Conservation (phyloP, 2,329 filamentous ascomycete genomes). For the Chaetoscypha palmicola region DNA sequence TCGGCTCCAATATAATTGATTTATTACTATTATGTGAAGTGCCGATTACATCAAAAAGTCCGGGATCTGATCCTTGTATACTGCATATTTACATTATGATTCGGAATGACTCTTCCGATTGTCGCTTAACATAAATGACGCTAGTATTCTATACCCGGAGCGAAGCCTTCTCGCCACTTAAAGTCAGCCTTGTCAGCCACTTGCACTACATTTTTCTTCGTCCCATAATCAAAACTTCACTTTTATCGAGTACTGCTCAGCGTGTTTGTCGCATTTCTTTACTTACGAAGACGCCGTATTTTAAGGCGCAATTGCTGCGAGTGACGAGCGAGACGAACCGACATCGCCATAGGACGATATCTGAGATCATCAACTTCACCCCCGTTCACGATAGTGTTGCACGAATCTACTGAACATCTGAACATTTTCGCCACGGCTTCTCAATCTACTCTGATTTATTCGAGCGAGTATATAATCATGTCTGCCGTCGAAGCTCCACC, state of each 20-base stretch:
- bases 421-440: background rate
- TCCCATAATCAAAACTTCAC: background rate
- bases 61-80: too few relatives aligned
- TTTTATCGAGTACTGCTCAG: background rate
- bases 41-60: too few relatives aligned
- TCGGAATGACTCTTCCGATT: too few relatives aligned
- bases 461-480: conserved; percentile 10
- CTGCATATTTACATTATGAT: too few relatives aligned
- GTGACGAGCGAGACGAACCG: too few relatives aligned
- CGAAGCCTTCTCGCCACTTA: conserved; percentile 2
- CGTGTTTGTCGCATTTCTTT: conserved; percentile 12
- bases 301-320: conserved; percentile 22
- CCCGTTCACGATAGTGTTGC: conserved; percentile 3
- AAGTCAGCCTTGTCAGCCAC: conserved; percentile 20
- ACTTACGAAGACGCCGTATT: conserved; percentile 29
- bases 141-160: too few relatives aligned
- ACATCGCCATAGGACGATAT: too few relatives aligned
- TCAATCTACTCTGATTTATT: background rate
- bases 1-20: too few relatives aligned
- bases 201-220: background rate
- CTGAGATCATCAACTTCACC: background rate
- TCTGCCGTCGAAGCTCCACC: conserved; percentile 15
- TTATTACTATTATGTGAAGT: too few relatives aligned
- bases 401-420: background rate
- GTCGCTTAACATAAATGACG: too few relatives aligned